Conservation (phyloP, 768 basidiomycete genomes). For the Russula brevipes region DNA sequence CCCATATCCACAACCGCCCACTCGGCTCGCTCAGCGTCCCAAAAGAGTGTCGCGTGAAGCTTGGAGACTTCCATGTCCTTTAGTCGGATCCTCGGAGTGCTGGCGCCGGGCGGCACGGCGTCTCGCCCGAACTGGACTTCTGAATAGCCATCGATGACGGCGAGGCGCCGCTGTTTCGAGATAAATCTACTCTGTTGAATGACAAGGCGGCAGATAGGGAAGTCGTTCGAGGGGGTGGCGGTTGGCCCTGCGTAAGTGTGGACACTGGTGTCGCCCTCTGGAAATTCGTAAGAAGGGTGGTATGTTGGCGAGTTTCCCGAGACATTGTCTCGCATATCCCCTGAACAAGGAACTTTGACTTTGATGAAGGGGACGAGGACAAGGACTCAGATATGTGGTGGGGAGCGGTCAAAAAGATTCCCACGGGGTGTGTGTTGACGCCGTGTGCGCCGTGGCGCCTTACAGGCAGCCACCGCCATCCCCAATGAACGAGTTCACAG, state of each 20-base stretch:
- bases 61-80: slow-evolving; percentile 86
- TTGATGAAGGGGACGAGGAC: neutral
- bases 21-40: slow-evolving; percentile 51
- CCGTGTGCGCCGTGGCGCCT: too few relatives aligned
- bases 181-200: slow-evolving; percentile 43
- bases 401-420: neutral
- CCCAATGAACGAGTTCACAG: slow-evolving; percentile 21
- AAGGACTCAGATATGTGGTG: slow-evolving; percentile 1
- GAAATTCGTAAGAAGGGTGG: slow-evolving; percentile 58
- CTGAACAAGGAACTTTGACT: slow-evolving; percentile 10
- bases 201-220: slow-evolving; percentile 37
- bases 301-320: slow-evolving; percentile 31
- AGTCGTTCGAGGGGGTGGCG: neutral
- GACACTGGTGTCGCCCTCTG: slow-evolving; percentile 35
- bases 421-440: neutral
- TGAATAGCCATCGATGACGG: slow-evolving; percentile 55
- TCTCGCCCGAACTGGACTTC: slow-evolving; percentile 77
- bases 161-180: slow-evolving; percentile 46
- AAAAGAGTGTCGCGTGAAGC: slow-evolving; percentile 69
- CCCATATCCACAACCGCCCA: slow-evolving; percentile 85
- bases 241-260: slow-evolving; percentile 9
- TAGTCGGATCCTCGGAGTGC: slow-evolving; percentile 60
- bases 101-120: slow-evolving; percentile 43
- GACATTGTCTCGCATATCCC: slow-evolving; percentile 27
- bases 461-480: neutral